phyloP scores from a whole-genome alignment of 2,329 filamentous ascomycete genomes.

The Clarireedia paspali region DNA sequence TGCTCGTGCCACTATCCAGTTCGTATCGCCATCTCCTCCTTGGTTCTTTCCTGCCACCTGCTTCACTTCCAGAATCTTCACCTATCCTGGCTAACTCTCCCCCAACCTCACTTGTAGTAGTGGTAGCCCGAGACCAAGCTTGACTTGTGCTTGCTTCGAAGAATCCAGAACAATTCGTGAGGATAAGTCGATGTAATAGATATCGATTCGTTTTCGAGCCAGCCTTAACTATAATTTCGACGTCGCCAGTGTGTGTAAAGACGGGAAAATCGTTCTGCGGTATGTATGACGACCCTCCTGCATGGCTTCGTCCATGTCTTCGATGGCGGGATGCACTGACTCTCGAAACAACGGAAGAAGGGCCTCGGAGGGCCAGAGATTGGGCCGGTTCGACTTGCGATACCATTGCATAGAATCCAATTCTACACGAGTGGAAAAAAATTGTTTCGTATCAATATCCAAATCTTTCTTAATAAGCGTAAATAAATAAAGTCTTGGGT shows the following conservation, averaged over 20 bases:
- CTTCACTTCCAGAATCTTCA: slow-evolving; percentile 36
- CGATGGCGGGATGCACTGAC: slow-evolving; percentile 43
- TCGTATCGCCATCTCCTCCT: slow-evolving; percentile 75
- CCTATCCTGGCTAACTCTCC: slow-evolving; percentile 48
- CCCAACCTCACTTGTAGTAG: slow-evolving; percentile 10
- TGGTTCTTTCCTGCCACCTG: slow-evolving; percentile 21
- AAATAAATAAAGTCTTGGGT: too few relatives aligned
- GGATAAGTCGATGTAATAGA: slow-evolving; percentile 76
- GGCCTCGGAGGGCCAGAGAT: slow-evolving; percentile 50
- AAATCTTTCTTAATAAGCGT: too few relatives aligned
- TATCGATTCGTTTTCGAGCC: slow-evolving; percentile 73
- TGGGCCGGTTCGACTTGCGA: slow-evolving; percentile 41
- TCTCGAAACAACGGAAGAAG: slow-evolving; percentile 53
- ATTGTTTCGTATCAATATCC: not conserved
- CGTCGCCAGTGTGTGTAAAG: slow-evolving; percentile 84
- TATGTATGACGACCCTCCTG: slow-evolving; percentile 60
- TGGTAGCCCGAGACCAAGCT: slow-evolving; percentile 54
- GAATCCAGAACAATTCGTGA: slow-evolving; percentile 87
- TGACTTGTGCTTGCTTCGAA: slow-evolving; percentile 81
- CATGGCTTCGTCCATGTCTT: slow-evolving; percentile 58
- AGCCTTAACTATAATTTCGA: slow-evolving; percentile 74
- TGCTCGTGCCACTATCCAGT: slow-evolving; percentile 65
- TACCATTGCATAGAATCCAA: slow-evolving; percentile 40
- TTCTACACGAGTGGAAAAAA: not conserved
- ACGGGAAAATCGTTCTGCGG: slow-evolving; percentile 88